phyloP scores from a whole-genome alignment of 345 rosid genomes.

The Citrus glauca region DNA sequence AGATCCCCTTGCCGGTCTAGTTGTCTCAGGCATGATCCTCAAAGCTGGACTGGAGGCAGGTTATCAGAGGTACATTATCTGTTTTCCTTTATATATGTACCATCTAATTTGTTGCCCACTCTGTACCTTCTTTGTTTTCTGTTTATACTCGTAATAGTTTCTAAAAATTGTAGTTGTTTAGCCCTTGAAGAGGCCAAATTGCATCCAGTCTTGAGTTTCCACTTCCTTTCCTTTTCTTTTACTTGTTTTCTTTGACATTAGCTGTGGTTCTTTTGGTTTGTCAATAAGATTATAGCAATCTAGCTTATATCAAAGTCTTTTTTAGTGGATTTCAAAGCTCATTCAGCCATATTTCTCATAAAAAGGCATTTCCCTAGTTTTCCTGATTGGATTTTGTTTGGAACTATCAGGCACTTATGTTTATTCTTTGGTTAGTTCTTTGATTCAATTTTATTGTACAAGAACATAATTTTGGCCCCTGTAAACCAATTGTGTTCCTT shows the following conservation, averaged over 20 bases:
- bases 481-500: neutral
- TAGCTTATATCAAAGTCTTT: neutral
- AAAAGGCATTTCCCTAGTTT: neutral
- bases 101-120: constrained; percentile 6
- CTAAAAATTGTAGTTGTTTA: neutral
- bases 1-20: constrained; percentile 91
- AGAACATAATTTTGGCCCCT: neutral
- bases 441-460: neutral
- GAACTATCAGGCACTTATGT: too few relatives aligned
- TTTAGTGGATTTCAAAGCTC: neutral
- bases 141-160: neutral
- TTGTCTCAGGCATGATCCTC: constrained; percentile 86
- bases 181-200: neutral
- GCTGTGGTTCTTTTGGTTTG: neutral
- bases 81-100: neutral
- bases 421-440: neutral
- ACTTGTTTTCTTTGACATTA: neutral
- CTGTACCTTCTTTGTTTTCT: neutral
- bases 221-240: neutral
- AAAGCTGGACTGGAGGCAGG: constrained; percentile 83
- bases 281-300: neutral
- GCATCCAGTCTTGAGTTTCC: neutral
- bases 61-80: constrained; percentile 63
- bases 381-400: neutral
- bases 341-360: neutral